Evolutionary conservation across 169 alveolate genomes (phyloP), one percentile per base, ranked within the genome.

Genomic region (Cryptosporidium ryanae): DNA sequence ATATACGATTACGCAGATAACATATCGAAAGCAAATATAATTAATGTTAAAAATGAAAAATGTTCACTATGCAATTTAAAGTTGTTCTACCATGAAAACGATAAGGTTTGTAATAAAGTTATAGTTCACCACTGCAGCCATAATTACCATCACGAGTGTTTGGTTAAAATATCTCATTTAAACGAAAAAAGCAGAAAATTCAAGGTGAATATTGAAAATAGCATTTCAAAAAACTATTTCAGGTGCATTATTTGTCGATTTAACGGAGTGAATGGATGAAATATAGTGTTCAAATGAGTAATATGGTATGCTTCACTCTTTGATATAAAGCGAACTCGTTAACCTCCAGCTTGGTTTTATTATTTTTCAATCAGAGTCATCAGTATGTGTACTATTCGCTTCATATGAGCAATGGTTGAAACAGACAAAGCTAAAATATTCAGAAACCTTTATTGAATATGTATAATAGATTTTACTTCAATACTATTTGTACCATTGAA

Each of bases 11-110:
- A 54, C 10, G 38, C 55, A 52, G 27, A 49, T 29, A 55, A n/a
- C 31, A 21, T 68, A 4, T 49, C 83, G 15, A 49, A 34, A 32
- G 65, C 67, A 29, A 49, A 49, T 23, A 17, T 32, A 21, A 10
- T 68, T n/a, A 68, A 68, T 38, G n/a, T 29, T 50, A 55, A 68
- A 29, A 32, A 43, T 23, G 83, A 48, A 10, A 5, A 29, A n/a
- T 68, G 83, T n/a, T 55, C 29, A 55, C 15, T 68, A 17, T 68
- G 83, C 52, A 68, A 68, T 64, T 68, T 65, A 21, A 68, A 68
- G 17, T 29, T 68, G n/a, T 50, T 68, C 17, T 55, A 49, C 38
- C n/a, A 29, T 13, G 21, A 68, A 0, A 68, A 68, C 21, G 43
- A 31, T 15, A 68, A 68, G 23, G 18, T 68, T 29, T 52, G 66